phyloP scores from a whole-genome alignment of 2,329 filamentous ascomycete species.

The Leptographium wingfieldii region DNA sequence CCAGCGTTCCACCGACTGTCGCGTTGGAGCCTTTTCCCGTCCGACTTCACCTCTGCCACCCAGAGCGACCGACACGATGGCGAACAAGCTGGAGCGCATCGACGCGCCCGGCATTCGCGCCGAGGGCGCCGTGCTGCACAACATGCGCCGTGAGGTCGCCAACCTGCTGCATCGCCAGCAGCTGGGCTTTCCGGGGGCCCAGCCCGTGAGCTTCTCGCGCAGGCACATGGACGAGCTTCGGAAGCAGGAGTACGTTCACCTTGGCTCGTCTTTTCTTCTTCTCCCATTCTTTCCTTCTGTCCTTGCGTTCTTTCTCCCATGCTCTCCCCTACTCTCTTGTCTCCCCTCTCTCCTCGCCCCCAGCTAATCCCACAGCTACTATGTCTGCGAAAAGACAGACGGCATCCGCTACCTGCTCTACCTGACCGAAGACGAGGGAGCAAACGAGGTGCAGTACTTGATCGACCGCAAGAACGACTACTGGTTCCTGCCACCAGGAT shows the following conservation, averaged over 20 bases:
- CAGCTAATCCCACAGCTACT: conserved; percentile 49
- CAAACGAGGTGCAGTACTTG: conserved; percentile 66
- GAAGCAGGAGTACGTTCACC: conserved; percentile 50
- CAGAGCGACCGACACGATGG: conserved; percentile 1
- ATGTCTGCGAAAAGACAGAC: conserved; percentile 96
- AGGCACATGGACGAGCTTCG: conserved; percentile 74
- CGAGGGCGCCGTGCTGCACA: conserved; percentile 40
- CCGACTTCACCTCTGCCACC: background rate
- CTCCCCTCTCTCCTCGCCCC: too few relatives aligned
- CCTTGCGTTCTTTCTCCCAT: background rate
- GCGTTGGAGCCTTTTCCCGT: background rate
- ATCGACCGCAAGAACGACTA: conserved; percentile 98
- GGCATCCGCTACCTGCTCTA: conserved; percentile 94
- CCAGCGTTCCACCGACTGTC: background rate
- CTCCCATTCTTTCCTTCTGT: too few relatives aligned
- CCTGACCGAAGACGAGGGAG: conserved; percentile 53
- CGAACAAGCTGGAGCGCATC: conserved; percentile 32
- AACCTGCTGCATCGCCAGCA: conserved; percentile 58
- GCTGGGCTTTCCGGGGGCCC: conserved; percentile 70
- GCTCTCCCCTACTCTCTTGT: background rate
- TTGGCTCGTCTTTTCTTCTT: background rate
- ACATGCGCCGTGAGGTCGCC: conserved; percentile 60
- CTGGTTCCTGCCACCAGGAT: conserved; percentile 60
- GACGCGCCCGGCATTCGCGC: conserved; percentile 54
- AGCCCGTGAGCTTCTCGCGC: conserved; percentile 83